Base-by-base conservation (phyloP, 176 grass and related monocot species). In the Microstegium vimineum region DNA sequence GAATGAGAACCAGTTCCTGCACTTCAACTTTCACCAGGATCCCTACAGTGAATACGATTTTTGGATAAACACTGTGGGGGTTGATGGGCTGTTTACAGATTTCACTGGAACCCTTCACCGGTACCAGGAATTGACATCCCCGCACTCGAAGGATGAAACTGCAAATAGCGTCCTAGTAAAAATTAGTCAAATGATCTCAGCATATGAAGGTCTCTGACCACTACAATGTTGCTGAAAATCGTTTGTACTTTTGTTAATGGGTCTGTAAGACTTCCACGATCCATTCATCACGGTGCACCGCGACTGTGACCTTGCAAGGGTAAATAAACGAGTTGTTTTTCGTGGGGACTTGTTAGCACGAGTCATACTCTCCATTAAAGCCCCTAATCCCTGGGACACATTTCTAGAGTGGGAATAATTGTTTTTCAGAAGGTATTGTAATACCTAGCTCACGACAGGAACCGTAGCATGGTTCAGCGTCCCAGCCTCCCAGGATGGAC, bases 31-130 rank as follows among this genome's bases (percentile, higher is more conserved):
- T 33, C 88, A 92, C 79, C 89, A 93, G 61, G 96, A 99, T 73
- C 96, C 96, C 20, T 95, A 91, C 56, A 60, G 20, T 6, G 93
- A 99, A 67, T 99, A 90, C 33, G 76, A 85, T 66, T 99, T 93
- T 80, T 99, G 93, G 96, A 83, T 99, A 88, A 89, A 88, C 28
- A 89, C 27, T 10, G 84, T 92, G 37, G 85, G 96, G n/a, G 80
- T 99, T 56, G 93, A 99, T 82, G 93, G 96, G 7, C 68, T 99
- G 62, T 99, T 99, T 80, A 99, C 96, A 14, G 96, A 99, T 88
- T 99, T 99, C 65, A 88, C 91, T 25, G 93, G 93, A 45, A 90
- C 82, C 37, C 82, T 99, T 37, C 91, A 91, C 71, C 40, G 59
- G 63, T 95, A 93, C 75, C 93, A 95, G 41, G 85, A 93, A 83